These are phyloP conservation scores for Taphrina flavorubra DNA, from an alignment of 1,139 yeast species.

Conservation along the genomic window DNA sequence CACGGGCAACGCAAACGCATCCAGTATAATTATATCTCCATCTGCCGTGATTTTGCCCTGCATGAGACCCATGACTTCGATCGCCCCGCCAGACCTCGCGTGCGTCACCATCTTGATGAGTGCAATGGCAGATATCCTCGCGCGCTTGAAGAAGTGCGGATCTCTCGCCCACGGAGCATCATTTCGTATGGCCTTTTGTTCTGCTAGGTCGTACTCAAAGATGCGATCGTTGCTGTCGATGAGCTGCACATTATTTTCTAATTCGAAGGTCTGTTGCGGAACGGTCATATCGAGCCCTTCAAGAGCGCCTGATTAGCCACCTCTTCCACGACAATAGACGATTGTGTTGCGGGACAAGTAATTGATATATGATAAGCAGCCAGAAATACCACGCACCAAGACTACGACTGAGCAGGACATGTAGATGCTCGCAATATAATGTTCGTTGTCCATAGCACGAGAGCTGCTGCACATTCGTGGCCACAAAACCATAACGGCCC, in stretches of 20 bases:
- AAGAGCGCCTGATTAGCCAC: too few species aligned
- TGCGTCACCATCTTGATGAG: constrained; percentile 75
- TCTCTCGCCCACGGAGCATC: constrained; percentile 58
- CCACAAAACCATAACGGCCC: background rate
- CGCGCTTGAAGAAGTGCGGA: constrained; percentile 69
- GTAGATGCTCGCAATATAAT: background rate
- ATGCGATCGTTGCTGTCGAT: constrained; percentile 48
- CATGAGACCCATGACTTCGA: constrained; percentile 95
- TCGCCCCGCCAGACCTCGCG: constrained; percentile 83
- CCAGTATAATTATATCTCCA: constrained; percentile 71
- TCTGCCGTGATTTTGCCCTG: constrained; percentile 69
- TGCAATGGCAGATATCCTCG: constrained; percentile 75
- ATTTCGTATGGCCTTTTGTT: constrained; percentile 49
- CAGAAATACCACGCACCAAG: too few species aligned
- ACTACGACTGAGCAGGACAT: too few species aligned
- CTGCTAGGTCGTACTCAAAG: constrained; percentile 49
- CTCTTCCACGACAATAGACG: too few species aligned
- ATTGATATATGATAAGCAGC: too few species aligned
- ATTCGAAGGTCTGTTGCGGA: constrained; percentile 51
- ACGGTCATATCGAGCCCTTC: background rate
- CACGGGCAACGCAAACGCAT: constrained; percentile 85
- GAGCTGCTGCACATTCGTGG: background rate
- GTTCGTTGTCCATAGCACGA: too few species aligned
- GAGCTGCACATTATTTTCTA: constrained; percentile 49
- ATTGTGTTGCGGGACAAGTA: too few species aligned